phyloP scores from a whole-genome alignment of 129 eudicot species.

The Lactuca saligna region DNA sequence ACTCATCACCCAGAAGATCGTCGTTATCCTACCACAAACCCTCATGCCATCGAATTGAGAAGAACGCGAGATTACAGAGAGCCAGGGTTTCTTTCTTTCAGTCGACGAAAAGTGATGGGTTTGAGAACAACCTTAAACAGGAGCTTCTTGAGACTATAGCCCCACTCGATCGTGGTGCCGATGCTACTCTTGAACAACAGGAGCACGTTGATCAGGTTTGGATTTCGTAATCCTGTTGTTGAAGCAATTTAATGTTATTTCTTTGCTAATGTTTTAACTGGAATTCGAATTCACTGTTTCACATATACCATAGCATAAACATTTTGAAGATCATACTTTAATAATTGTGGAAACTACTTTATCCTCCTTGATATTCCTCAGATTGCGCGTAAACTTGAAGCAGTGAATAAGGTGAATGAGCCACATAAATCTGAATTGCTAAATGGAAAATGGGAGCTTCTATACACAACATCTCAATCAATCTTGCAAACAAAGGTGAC shows the following conservation, averaged over 20 bases:
- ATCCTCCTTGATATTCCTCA: constrained; percentile 31
- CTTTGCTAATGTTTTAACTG: background rate
- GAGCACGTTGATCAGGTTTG: constrained; percentile 62
- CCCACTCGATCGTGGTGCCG: constrained; percentile 87
- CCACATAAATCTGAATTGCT: constrained; percentile 70
- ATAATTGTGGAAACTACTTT: constrained; percentile 2
- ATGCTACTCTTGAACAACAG: constrained; percentile 73
- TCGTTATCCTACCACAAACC: constrained; percentile 11
- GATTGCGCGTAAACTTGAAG: constrained; percentile 77
- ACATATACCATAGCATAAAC: background rate
- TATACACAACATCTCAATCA: constrained; percentile 79
- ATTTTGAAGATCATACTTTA: background rate
- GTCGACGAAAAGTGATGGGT: constrained; percentile 40
- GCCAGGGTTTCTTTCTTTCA: constrained; percentile 63
- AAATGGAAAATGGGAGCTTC: constrained; percentile 91
- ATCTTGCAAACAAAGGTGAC: constrained; percentile 74
- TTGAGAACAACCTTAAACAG: constrained; percentile 50
- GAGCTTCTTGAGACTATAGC: constrained; percentile 70
- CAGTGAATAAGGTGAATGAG: constrained; percentile 70
- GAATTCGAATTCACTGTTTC: background rate
- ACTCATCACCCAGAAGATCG: constrained; percentile 3
- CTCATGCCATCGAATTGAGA: background rate
- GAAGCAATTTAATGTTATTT: background rate
- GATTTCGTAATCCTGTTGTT: background rate
- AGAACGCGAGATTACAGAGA: constrained; percentile 34